Evolutionary conservation across 805 yeast genomes (phyloP).

Genomic region (Candida tallmaniae): DNA sequence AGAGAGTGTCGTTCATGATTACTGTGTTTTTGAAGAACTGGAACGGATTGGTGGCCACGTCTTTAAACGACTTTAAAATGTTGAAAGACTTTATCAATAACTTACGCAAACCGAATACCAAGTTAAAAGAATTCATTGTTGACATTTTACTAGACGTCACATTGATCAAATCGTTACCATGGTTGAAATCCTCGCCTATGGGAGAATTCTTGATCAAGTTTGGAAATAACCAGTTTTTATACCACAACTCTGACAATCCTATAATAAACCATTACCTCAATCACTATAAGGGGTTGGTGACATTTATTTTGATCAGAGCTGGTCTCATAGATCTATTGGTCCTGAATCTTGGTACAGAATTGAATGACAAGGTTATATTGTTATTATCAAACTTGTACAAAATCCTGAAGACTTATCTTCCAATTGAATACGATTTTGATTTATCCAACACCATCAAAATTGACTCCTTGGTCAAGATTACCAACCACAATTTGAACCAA

Average conservation of each 20-base stretch:
- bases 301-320: conserved; percentile 47
- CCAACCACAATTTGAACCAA: conserved; percentile 8
- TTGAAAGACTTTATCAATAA: conserved; percentile 57
- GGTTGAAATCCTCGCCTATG: conserved; percentile 32
- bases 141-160: conserved; percentile 70
- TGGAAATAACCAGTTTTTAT: conserved; percentile 2
- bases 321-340: conserved; percentile 49
- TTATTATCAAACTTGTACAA: conserved; percentile 10
- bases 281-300: conserved; percentile 63
- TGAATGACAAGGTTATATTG: conserved; percentile 10
- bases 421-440: conserved; percentile 10
- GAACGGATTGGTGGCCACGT: conserved; percentile 69
- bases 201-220: conserved; percentile 16
- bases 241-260: conserved; percentile 3
- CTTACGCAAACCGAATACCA: conserved; percentile 53
- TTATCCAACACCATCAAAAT: conserved; percentile 8
- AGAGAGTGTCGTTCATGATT: conserved; percentile 56
- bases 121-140: conserved; percentile 57
- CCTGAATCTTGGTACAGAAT: conserved; percentile 30
- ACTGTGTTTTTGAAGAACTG: conserved; percentile 62
- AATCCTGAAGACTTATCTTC: conserved; percentile 9
- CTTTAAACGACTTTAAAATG: conserved; percentile 51
- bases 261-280: conserved; percentile 31
- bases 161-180: conserved; percentile 53
- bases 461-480: conserved; percentile 10